A percentile compares a stretch with the other conserved stretches of the same genome.
phyloP scores from a whole-genome alignment of 176 grass and related monocot species.

The Oryza meridionalis region DNA sequence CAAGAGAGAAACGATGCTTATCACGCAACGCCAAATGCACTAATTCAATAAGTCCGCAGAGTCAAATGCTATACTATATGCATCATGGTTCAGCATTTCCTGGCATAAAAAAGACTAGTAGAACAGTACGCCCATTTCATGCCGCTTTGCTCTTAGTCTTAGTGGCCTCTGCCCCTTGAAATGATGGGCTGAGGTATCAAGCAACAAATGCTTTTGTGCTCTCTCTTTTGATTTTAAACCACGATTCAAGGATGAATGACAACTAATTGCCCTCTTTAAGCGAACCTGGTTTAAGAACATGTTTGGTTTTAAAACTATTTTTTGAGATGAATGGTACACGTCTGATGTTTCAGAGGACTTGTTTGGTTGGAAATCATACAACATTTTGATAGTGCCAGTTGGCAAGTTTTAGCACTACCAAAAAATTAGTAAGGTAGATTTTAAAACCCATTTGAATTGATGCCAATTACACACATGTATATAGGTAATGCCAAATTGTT shows the following conservation, averaged over 20 bases:
- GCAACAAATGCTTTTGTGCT: slow-evolving; percentile 7
- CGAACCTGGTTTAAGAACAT: no score
- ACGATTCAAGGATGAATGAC: background rate
- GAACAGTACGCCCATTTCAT: slow-evolving; percentile 43
- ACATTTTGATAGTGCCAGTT: no score
- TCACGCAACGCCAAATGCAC: background rate
- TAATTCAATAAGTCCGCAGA: background rate
- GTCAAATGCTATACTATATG: background rate
- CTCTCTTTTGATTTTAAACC: background rate
- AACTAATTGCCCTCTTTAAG: background rate
- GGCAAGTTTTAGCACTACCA: no score
- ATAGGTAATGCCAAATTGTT: no score
- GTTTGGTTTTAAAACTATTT: no score
- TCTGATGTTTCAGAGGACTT: no score
- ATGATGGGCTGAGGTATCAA: background rate
- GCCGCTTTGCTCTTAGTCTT: slow-evolving; percentile 25
- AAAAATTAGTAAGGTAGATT: no score
- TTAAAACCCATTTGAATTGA: no score
- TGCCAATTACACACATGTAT: no score
- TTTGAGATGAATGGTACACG: no score
- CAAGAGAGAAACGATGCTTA: background rate
- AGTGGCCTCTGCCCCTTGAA: background rate
- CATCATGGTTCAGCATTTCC: background rate
- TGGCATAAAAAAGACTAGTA: background rate
- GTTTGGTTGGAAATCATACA: no score